These are phyloP conservation scores for Suhomyces guaymorum DNA, from an alignment of 1,139 yeast species.

Conservation along the genomic window DNA sequence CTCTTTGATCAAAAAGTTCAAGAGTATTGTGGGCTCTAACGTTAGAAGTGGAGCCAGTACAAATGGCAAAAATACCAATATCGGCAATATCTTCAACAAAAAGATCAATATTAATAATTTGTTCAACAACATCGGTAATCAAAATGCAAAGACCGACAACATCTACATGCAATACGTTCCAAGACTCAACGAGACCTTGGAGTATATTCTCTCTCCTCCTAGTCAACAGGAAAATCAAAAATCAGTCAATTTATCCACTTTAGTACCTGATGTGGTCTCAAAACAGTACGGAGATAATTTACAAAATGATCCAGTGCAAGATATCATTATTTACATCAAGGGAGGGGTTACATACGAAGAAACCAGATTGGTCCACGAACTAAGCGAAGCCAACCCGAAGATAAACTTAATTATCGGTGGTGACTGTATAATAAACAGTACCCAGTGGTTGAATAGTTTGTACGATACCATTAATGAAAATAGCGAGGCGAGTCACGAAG, in stretches of 20 bases:
- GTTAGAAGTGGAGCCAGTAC: conserved; percentile 3
- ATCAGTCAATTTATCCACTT: conserved; percentile 14
- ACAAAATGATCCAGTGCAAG: conserved; percentile 53
- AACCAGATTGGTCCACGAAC: conserved; percentile 74
- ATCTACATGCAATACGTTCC: conserved; percentile 74
- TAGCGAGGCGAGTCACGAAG: conserved; percentile 1
- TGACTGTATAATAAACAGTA: conserved; percentile 64
- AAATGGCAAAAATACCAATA: conserved; percentile 19
- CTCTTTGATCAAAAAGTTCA: conserved; percentile 35
- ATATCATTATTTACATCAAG: conserved; percentile 74
- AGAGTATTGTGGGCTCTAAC: conserved; percentile 17
- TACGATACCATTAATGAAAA: conserved; percentile 27
- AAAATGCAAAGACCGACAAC: conserved; percentile 41
- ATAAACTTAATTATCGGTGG: conserved; percentile 69
- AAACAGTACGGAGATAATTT: conserved; percentile 31
- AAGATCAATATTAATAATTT: conserved; percentile 26
- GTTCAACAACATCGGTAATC: conserved; percentile 24
- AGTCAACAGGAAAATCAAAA: conserved; percentile 8
- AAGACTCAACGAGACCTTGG: conserved; percentile 52
- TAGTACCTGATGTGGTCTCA: conserved; percentile 30
- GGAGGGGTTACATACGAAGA: conserved; percentile 96
- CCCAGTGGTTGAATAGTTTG: conserved; percentile 46
- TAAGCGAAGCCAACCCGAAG: conserved; percentile 56
- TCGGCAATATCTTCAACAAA: conserved; percentile 30
- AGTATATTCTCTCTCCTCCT: conserved; percentile 21